phyloP scores from a whole-genome alignment of 257 asterid genomes.

The Henckelia pumila region DNA sequence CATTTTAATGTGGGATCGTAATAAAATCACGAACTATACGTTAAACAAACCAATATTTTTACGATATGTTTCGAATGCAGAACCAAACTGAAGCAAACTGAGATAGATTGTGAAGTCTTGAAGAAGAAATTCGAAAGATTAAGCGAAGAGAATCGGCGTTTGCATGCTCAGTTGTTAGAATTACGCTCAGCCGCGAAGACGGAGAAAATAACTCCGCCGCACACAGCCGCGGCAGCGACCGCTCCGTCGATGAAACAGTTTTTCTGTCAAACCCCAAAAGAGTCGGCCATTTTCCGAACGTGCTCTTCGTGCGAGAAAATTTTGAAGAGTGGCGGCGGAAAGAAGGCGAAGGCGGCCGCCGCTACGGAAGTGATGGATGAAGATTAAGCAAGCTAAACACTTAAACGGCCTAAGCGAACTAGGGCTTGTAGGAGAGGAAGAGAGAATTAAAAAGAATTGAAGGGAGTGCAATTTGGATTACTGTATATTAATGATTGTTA shows the following conservation, averaged over 20 bases:
- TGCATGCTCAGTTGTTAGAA: constrained; percentile 51
- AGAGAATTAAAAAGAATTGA: too few species aligned
- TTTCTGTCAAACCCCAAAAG: neutral
- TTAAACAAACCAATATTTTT: neutral
- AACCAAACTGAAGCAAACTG: constrained; percentile 70
- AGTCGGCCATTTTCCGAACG: neutral
- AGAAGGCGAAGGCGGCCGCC: neutral
- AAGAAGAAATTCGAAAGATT: constrained; percentile 47
- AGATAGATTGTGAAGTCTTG: constrained; percentile 48
- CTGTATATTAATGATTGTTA: neutral
- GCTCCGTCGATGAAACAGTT: neutral
- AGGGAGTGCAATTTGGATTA: neutral
- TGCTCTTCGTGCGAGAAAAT: neutral
- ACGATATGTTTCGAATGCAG: constrained; percentile 25
- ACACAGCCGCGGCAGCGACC: neutral
- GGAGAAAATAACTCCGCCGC: constrained; percentile 12
- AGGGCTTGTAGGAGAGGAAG: neutral
- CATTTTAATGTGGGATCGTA: neutral
- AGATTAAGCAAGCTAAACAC: neutral
- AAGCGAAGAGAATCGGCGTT: constrained; percentile 41
- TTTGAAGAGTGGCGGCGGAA: neutral
- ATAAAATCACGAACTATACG: neutral
- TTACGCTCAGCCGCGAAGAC: constrained; percentile 29
- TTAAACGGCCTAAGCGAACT: neutral
- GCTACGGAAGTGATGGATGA: too few species aligned